Conservation (phyloP, 2,329 filamentous ascomycete genomes). For the Drechslera avenae region DNA sequence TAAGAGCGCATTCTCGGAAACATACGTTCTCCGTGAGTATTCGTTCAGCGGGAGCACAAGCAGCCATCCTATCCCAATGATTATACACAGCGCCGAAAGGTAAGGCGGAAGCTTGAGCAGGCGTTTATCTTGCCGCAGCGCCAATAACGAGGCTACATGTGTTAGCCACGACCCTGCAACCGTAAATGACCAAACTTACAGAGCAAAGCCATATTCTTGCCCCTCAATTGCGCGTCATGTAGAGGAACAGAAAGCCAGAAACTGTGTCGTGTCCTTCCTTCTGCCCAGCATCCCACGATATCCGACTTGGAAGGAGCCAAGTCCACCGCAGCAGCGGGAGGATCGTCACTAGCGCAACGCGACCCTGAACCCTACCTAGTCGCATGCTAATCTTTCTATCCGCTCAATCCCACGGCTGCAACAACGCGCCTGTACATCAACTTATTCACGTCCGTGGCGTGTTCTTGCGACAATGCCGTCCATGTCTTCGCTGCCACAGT, state of each 20-base stretch:
- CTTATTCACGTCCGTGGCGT: slow-evolving; percentile 16
- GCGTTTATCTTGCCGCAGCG: slow-evolving; percentile 78
- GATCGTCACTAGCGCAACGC: slow-evolving; percentile 21
- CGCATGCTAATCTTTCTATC: slow-evolving; percentile 12
- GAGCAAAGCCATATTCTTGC: slow-evolving; percentile 44
- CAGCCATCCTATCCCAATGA: slow-evolving; percentile 87
- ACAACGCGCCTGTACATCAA: slow-evolving; percentile 20
- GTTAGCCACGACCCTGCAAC: slow-evolving; percentile 18
- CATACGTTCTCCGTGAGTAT: slow-evolving; percentile 91
- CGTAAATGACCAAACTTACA: slow-evolving; percentile 27
- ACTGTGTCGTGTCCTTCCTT: slow-evolving; percentile 17
- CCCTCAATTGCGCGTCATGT: slow-evolving; percentile 15
- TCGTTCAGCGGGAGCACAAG: slow-evolving; percentile 86
- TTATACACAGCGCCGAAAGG: slow-evolving; percentile 80
- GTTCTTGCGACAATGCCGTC: slow-evolving; percentile 34
- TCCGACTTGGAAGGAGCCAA: slow-evolving; percentile 18
- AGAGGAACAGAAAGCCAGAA: slow-evolving; percentile 4
- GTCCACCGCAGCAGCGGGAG: slow-evolving; percentile 14
- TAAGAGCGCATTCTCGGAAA: slow-evolving; percentile 94
- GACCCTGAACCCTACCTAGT: slow-evolving; percentile 19
- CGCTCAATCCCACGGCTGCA: slow-evolving; percentile 7
- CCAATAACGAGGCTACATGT: slow-evolving; percentile 61
- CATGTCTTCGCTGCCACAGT: slow-evolving; percentile 56
- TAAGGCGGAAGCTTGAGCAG: slow-evolving; percentile 85
- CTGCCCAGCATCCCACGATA: slow-evolving; percentile 19